Percentiles rank a stretch among this genome's conserved stretches.
These are phyloP conservation scores for Globisporangium abappressorium DNA, from an alignment of 352 stramenopile genomes.

Conservation along the genomic window DNA sequence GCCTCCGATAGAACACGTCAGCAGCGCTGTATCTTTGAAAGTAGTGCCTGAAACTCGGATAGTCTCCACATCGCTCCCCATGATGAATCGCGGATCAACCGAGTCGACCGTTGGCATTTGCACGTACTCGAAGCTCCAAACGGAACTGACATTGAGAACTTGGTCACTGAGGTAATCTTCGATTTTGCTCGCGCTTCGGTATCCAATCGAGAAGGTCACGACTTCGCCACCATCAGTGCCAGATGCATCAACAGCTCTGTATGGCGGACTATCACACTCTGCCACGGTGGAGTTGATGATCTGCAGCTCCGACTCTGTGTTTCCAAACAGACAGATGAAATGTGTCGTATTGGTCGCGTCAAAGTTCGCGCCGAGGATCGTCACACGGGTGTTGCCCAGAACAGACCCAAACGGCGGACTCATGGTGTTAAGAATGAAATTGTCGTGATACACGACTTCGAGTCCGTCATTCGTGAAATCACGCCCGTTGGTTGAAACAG, in stretches of 20 bases:
- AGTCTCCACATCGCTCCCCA: neutral
- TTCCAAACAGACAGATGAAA: slow-evolving; percentile 37
- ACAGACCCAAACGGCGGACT: slow-evolving; percentile 38
- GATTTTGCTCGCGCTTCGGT: neutral
- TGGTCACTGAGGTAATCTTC: neutral
- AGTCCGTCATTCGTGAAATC: slow-evolving; percentile 43
- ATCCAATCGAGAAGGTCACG: slow-evolving; percentile 23
- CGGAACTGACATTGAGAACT: neutral
- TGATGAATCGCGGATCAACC: slow-evolving; percentile 15
- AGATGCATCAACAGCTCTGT: neutral
- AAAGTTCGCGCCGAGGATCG: slow-evolving; percentile 26
- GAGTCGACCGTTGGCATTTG: slow-evolving; percentile 9
- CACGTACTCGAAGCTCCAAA: neutral
- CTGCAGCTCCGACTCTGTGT: slow-evolving; percentile 13
- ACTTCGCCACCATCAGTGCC: neutral
- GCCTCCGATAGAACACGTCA: slow-evolving; percentile 34
- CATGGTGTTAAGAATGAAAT: slow-evolving; percentile 32
- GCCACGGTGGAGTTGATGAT: slow-evolving; percentile 23
- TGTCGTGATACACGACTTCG: slow-evolving; percentile 39
- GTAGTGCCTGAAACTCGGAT: slow-evolving; percentile 25
- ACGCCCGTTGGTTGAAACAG: slow-evolving; percentile 43
- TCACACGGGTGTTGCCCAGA: slow-evolving; percentile 37
- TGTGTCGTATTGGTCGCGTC: slow-evolving; percentile 15
- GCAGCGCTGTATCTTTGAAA: slow-evolving; percentile 39
- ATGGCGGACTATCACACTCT: slow-evolving; percentile 24